Conservation (phyloP, 306 rosid species). For the Hippophae gyantsensis region DNA sequence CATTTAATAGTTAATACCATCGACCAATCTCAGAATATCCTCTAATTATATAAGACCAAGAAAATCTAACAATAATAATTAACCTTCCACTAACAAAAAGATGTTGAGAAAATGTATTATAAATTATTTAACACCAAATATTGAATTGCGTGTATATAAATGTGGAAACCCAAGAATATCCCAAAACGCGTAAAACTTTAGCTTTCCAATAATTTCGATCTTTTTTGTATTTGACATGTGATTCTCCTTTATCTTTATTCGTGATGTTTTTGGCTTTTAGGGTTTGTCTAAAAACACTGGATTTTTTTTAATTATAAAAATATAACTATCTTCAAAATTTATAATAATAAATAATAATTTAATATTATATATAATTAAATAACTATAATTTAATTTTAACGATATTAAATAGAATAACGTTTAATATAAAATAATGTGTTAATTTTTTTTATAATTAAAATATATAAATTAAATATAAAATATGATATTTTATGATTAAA, state of each 20-base stretch:
- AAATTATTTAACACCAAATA: neutral
- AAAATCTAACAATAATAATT: neutral
- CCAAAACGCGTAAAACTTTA: slow-evolving; percentile 19
- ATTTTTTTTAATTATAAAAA: too few relatives aligned
- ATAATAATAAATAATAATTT: too few relatives aligned
- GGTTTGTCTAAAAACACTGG: neutral
- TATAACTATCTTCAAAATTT: too few relatives aligned
- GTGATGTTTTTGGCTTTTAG: too few relatives aligned
- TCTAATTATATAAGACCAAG: neutral
- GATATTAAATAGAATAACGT: too few relatives aligned
- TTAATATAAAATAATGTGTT: too few relatives aligned
- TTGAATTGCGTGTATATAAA: slow-evolving; percentile 14
- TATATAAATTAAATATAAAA: too few relatives aligned
- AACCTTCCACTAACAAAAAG: slow-evolving; percentile 13
- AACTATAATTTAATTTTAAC: too few relatives aligned
- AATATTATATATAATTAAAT: too few relatives aligned
- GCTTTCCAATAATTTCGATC: neutral
- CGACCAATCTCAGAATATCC: slow-evolving; percentile 11
- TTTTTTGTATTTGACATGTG: neutral
- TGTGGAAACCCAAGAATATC: slow-evolving; percentile 13
- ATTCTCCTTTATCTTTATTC: neutral
- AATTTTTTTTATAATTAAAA: too few relatives aligned
- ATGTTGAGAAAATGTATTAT: neutral
- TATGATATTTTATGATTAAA: too few relatives aligned
- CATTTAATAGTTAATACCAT: slow-evolving; percentile 3